phyloP scores from a whole-genome alignment of 352 stramenopile species.

The Globisporangium middletonii region DNA sequence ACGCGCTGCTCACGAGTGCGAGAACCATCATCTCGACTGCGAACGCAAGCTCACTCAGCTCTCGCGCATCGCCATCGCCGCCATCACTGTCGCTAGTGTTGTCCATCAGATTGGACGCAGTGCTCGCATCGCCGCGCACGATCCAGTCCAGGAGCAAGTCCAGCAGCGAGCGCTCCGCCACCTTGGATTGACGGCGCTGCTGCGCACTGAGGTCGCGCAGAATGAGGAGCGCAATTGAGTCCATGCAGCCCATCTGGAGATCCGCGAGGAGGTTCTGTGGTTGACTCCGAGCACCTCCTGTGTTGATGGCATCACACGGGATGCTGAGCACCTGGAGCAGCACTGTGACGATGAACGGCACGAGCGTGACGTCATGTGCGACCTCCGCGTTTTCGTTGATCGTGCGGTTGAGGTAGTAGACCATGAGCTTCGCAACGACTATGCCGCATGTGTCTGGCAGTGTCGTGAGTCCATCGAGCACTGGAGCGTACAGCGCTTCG shows the following conservation, averaged over 20 bases:
- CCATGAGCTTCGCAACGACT: constrained; percentile 59
- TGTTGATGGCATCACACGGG: constrained; percentile 7
- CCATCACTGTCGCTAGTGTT: not conserved
- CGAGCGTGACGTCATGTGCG: constrained; percentile 15
- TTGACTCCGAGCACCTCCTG: not conserved
- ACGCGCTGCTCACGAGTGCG: constrained; percentile 12
- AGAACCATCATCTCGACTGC: constrained; percentile 9
- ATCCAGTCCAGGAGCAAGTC: constrained; percentile 36
- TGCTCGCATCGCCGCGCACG: not conserved
- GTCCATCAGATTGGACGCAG: not conserved
- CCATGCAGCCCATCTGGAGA: constrained; percentile 65
- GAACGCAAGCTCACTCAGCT: constrained; percentile 3
- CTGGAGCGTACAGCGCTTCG: constrained; percentile 9
- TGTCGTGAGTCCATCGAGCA: constrained; percentile 12
- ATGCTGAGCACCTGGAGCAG: constrained; percentile 51
- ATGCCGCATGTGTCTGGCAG: constrained; percentile 30
- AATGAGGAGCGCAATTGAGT: constrained; percentile 54
- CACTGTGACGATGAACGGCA: constrained; percentile 22
- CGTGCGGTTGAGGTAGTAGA: constrained; percentile 74
- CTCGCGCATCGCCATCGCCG: not conserved
- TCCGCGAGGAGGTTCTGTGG: constrained; percentile 35
- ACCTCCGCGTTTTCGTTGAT: constrained; percentile 33
- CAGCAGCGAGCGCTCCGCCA: constrained; percentile 14
- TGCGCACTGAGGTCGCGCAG: constrained; percentile 12
- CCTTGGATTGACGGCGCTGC: not conserved